Evolutionary conservation across 2,329 filamentous ascomycete species (phyloP).

Genomic region (Dactylella cylindrospora): DNA sequence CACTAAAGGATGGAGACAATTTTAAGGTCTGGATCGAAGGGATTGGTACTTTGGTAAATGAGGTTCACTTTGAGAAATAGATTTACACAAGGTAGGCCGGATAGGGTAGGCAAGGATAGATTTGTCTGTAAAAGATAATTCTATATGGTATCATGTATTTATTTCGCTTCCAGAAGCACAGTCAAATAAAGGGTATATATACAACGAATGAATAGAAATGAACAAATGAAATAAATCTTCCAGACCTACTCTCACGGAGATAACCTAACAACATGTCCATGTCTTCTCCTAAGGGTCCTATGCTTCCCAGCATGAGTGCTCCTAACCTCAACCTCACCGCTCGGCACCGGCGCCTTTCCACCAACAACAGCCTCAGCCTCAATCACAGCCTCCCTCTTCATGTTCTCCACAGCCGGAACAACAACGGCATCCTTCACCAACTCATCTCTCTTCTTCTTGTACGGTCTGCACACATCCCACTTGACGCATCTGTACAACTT

Average conservation of each 20-base stretch:
- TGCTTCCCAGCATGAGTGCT: slow-evolving; percentile 5
- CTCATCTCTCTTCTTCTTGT: slow-evolving; percentile 22
- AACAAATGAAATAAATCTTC: not conserved
- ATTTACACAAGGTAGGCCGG: not conserved
- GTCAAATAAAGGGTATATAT: slow-evolving; percentile 21
- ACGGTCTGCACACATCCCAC: slow-evolving; percentile 31
- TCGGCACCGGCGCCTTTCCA: slow-evolving; percentile 15
- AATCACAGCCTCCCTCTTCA: too few species aligned
- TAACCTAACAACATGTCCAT: slow-evolving; percentile 7
- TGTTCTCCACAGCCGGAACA: slow-evolving; percentile 10
- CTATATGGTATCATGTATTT: slow-evolving; percentile 24
- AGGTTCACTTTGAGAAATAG: slow-evolving; percentile 34
- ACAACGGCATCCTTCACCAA: slow-evolving; percentile 12
- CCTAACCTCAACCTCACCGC: slow-evolving; percentile 5
- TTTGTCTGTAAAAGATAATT: slow-evolving; percentile 1
- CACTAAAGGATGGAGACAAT: slow-evolving; percentile 69
- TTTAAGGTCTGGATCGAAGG: slow-evolving; percentile 69
- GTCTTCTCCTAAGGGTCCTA: slow-evolving; percentile 8
- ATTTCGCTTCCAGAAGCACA: slow-evolving; percentile 16
- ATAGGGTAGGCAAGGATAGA: not conserved
- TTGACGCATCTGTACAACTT: slow-evolving; percentile 43
- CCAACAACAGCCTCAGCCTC: slow-evolving; percentile 8
- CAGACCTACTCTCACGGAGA: too few species aligned
- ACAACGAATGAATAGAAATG: not conserved
- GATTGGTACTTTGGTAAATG: slow-evolving; percentile 56